Base-by-base conservation (phyloP, 2,329 filamentous ascomycete genomes). In the Zarea fungicola region DNA sequence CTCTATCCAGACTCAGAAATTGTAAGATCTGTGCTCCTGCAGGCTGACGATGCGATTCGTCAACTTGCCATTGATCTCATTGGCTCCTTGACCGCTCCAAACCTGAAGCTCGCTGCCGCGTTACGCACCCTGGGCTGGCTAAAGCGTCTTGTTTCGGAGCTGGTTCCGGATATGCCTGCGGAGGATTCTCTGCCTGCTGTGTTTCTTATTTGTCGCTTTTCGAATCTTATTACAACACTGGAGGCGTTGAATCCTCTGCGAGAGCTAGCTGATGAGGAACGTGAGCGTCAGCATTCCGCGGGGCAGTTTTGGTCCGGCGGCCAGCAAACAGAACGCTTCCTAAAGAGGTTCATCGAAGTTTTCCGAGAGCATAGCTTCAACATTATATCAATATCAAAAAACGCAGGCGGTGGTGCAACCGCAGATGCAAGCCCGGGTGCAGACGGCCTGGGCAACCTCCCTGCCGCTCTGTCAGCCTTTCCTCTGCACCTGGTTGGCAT, bases 341-440 rank as follows among this genome's bases (percentile, higher is more conserved):
- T 99, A 36, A 99, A 97, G 66, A 81, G 91, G 41, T 99, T 95
- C 66, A 88, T 99, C 59, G 93, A 99, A 64, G 90, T 99, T 23
- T 97, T 97, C 65, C 86, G 93, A 45, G 93, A 99, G 67, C 93
- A 99, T 67, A 96, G 89, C 63, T 99, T 99, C 65, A 87, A 85
- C 36, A 95, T 97, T 52, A 83, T 97, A 23, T 95, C 89, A 51
- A 89, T 97, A 77, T 96, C 95, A 67, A 88, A 85, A 60, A 93
- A 86, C 60, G 89, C 97, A 0, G 74, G 79, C 3, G 76, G 81
- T 4, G 36, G 45, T 21, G 59, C 68, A 36, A 47, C 59, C 11
- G 49, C 49, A 1, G 48, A 57, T 32, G 10, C 39, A n/a, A n/a
- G 21, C 14, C 13, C 39, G 8, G 29, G 5, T 16, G 9, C 19